Evolutionary conservation across 2,329 filamentous ascomycete species (phyloP).

Genomic region (Aureobasidium sp.): DNA sequence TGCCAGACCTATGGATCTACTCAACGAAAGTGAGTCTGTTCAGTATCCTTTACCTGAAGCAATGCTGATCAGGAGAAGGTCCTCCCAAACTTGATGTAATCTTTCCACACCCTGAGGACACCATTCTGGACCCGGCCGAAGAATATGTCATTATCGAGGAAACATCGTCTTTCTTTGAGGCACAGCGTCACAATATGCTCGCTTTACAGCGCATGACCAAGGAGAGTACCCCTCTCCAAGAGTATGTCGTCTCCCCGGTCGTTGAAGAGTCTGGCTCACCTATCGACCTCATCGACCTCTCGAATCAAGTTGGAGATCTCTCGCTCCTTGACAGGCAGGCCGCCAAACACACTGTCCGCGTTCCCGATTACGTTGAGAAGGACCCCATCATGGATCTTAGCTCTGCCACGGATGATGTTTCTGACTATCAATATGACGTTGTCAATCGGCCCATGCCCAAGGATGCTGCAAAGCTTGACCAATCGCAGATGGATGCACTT

Average conservation of each 20-base stretch:
- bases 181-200: constrained; percentile 60
- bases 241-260: neutral
- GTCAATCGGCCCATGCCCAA: neutral
- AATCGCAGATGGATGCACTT: constrained; percentile 61
- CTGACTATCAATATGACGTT: neutral
- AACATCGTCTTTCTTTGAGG: constrained; percentile 66
- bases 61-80: neutral
- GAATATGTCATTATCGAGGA: constrained; percentile 75
- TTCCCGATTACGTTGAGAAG: constrained; percentile 45
- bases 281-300: neutral
- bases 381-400: constrained; percentile 44
- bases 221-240: constrained; percentile 33
- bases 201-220: constrained; percentile 58
- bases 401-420: constrained; percentile 6
- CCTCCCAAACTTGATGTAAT: constrained; percentile 67
- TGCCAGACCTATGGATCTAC: constrained; percentile 52
- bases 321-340: neutral
- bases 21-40: constrained; percentile 46
- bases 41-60: too few species aligned
- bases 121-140: constrained; percentile 58
- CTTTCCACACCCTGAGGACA: constrained; percentile 53
- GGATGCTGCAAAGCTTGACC: constrained; percentile 48
- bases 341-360: neutral
- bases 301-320: neutral
- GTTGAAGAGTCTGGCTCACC: neutral